These are phyloP conservation scores for Fusarium phyllophilum DNA, from an alignment of 2,329 filamentous ascomycete species.

Conservation along the genomic window DNA sequence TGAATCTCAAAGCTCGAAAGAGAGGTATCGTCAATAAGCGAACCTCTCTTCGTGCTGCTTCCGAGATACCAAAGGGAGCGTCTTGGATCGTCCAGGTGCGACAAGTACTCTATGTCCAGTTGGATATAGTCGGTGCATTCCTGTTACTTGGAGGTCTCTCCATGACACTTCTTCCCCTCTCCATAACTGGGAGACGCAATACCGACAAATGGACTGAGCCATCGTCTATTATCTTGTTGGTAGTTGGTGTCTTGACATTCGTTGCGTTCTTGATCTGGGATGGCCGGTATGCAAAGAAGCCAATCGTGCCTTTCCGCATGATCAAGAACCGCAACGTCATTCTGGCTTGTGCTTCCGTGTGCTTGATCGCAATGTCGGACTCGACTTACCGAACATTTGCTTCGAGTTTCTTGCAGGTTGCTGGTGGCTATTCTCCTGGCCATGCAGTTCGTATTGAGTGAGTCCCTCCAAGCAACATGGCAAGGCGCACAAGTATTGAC, in stretches of 20 bases:
- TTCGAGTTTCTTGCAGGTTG: slow-evolving; percentile 51
- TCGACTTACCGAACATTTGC: slow-evolving; percentile 51
- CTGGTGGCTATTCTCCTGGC: slow-evolving; percentile 46
- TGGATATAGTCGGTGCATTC: slow-evolving; percentile 14
- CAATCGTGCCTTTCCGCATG: slow-evolving; percentile 52
- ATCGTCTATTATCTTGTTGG: neutral
- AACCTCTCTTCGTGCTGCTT: neutral
- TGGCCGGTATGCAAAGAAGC: slow-evolving; percentile 48
- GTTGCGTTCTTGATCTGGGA: slow-evolving; percentile 49
- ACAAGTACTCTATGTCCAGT: neutral
- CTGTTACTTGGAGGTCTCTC: slow-evolving; percentile 9
- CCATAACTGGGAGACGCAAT: slow-evolving; percentile 10
- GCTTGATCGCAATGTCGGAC: slow-evolving; percentile 49
- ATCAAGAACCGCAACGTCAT: slow-evolving; percentile 50
- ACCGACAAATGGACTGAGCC: slow-evolving; percentile 9
- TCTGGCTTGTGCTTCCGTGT: slow-evolving; percentile 47
- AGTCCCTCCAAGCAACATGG: neutral
- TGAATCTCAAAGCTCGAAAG: neutral
- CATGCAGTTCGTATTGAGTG: slow-evolving; percentile 49
- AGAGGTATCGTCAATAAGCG: neutral
- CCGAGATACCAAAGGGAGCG: neutral
- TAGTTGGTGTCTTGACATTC: slow-evolving; percentile 41
- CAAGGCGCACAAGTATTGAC: neutral
- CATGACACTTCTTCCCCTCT: slow-evolving; percentile 21
- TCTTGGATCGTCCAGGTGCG: neutral